phyloP scores from a whole-genome alignment of 805 yeast species.

The Yarrowia deformans region DNA sequence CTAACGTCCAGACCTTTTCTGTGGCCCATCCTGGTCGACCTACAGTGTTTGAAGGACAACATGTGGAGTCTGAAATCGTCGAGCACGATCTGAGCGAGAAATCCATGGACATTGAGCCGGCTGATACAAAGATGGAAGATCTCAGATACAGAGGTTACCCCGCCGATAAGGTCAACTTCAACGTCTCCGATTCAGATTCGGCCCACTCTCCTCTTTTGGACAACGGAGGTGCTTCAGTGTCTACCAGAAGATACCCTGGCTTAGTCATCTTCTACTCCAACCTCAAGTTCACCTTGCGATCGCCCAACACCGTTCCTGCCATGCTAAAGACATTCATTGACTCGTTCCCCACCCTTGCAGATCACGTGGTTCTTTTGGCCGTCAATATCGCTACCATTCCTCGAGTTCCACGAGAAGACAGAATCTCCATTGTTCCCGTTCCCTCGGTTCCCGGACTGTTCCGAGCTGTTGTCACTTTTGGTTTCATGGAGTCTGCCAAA shows the following conservation, averaged over 20 bases:
- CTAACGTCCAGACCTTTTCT: slow-evolving; percentile 18
- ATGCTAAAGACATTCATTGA: slow-evolving; percentile 32
- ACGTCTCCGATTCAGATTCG: slow-evolving; percentile 1
- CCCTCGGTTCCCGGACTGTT: slow-evolving; percentile 22
- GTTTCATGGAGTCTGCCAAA: slow-evolving; percentile 23
- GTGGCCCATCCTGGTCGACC: slow-evolving; percentile 9
- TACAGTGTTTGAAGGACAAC: neutral
- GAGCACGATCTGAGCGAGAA: slow-evolving; percentile 26
- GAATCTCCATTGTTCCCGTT: slow-evolving; percentile 10
- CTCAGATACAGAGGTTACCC: neutral
- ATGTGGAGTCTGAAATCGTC: slow-evolving; percentile 9
- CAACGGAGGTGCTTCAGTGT: neutral
- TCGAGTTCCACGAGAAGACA: slow-evolving; percentile 4
- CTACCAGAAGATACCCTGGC: slow-evolving; percentile 15
- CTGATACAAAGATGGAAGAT: neutral
- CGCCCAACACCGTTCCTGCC: slow-evolving; percentile 36
- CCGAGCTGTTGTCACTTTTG: slow-evolving; percentile 29
- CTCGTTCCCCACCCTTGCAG: slow-evolving; percentile 28
- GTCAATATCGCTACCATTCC: slow-evolving; percentile 20
- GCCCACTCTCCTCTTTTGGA: neutral
- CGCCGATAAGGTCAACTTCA: neutral
- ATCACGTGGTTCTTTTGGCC: slow-evolving; percentile 28
- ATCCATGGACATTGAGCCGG: neutral
- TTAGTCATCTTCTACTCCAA: slow-evolving; percentile 32
- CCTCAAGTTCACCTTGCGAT: slow-evolving; percentile 27